These are phyloP conservation scores for Emmonsia crescens DNA, from an alignment of 2,329 filamentous ascomycete species.

Conservation along the genomic window DNA sequence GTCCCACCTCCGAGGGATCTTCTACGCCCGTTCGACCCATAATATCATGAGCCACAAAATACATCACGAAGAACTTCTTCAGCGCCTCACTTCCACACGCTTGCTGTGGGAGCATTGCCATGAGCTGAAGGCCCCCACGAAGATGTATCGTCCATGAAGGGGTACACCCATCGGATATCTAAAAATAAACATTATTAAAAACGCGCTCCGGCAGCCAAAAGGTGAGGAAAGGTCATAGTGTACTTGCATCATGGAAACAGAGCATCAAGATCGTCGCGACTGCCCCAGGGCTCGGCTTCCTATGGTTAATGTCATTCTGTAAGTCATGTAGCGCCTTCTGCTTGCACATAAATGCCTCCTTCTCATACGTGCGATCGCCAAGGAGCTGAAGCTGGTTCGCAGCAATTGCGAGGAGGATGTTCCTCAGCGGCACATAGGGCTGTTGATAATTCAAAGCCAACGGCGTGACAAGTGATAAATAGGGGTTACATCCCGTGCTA, in stretches of 20 bases:
- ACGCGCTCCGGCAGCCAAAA: neutral
- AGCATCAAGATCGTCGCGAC: conserved; percentile 25
- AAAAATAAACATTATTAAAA: neutral
- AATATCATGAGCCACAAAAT: conserved; percentile 26
- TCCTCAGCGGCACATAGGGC: conserved; percentile 15
- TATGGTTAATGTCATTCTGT: conserved; percentile 14
- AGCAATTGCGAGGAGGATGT: conserved; percentile 21
- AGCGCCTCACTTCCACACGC: conserved; percentile 14
- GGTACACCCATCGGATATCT: conserved; percentile 24
- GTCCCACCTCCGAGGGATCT: conserved; percentile 1
- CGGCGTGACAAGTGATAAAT: conserved; percentile 18
- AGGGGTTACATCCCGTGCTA: conserved; percentile 21
- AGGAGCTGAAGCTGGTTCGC: conserved; percentile 21
- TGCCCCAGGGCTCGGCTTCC: conserved; percentile 14
- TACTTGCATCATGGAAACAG: conserved; percentile 23
- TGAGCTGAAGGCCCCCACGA: conserved; percentile 19
- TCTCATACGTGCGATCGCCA: conserved; percentile 16
- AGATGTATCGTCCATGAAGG: conserved; percentile 25
- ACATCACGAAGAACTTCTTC: conserved; percentile 19
- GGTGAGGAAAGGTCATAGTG: neutral
- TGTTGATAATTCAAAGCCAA: conserved; percentile 12
- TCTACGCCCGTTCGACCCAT: conserved; percentile 20
- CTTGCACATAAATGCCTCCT: conserved; percentile 19
- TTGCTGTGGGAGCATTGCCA: conserved; percentile 11
- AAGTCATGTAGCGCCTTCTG: conserved; percentile 18